Base-by-base conservation (phyloP, 345 rosid genomes). In the Physaria fendleri region DNA sequence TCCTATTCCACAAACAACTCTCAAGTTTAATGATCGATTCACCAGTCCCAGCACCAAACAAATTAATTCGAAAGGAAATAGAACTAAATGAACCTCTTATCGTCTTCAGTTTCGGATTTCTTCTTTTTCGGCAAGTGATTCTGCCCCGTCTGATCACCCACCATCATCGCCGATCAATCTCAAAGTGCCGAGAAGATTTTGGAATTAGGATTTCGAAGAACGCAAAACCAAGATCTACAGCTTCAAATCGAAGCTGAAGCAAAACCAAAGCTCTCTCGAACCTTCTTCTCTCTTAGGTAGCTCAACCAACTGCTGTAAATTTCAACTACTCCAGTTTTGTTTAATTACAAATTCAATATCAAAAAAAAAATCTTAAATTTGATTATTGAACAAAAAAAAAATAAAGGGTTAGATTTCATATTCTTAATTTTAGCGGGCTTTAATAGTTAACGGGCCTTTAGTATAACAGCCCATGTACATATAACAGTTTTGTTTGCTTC, bases 1-100 rank as follows among this genome's bases (percentile, higher is more conserved):
- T 89, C 94, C 97, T 93, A 69, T 38, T 50, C 33, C 35, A 59
- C 30, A 59, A 42, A 25, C 18, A 41, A 56, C 46, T 24, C 62
- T 14, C 60, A 62, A 44, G 45, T 32, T 18, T 12, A 32, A 13
- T 23, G 40, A 22, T 45, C 4, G 4, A 55, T 7, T 23, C 53
- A 21, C 9, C 5, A 34, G 6, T 21, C 35, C 33, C 16, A 59
- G 25, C 59, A 59, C 20, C 59, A 16, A 29, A 28, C 1, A 38
- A 14, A 38, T 5, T 37, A 5, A 33, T 57, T 56, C 2, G 1
- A 18, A 5, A 38, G 41, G 21, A 49, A 2, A 6, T 3, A 22
- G 5, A 62, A 59, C 4, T 4, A 53, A 6, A 18, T 2, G 45
- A 56, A 71, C 75, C 75, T 64, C 50, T 64, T 65, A 3, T 71